Conservation (phyloP, 129 eudicot genomes). For the Centrapalus pauciflorus region DNA sequence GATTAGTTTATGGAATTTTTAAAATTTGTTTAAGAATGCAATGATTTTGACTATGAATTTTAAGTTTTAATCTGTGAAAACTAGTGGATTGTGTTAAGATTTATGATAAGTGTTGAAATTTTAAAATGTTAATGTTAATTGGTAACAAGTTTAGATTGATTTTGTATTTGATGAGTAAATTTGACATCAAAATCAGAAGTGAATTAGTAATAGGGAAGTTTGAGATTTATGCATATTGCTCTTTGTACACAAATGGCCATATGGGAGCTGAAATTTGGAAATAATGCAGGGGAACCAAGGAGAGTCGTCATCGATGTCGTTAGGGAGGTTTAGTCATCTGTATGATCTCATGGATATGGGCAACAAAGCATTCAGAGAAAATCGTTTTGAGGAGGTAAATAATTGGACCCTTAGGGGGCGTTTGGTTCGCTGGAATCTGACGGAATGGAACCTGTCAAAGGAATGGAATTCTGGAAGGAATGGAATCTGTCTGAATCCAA, state of each 20-base stretch:
- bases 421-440: too few relatives aligned
- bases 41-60: slow-evolving; percentile 5
- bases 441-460: too few relatives aligned
- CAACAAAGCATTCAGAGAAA: slow-evolving; percentile 68
- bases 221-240: background rate
- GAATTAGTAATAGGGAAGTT: background rate
- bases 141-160: background rate
- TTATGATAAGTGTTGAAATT: too few relatives aligned
- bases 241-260: background rate
- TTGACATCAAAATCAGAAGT: background rate
- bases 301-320: slow-evolving; percentile 49
- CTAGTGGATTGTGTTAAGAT: background rate
- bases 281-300: slow-evolving; percentile 59
- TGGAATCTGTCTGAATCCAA: too few relatives aligned
- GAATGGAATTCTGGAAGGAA: too few relatives aligned
- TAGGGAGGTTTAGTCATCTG: slow-evolving; percentile 61
- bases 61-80: background rate
- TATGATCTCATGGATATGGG: slow-evolving; percentile 68
- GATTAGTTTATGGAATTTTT: background rate
- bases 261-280: background rate
- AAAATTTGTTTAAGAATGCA: background rate
- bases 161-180: background rate
- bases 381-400: slow-evolving; percentile 72
- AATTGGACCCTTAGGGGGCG: too few relatives aligned
- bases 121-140: background rate